Conservation (phyloP, 495 filamentous ascomycete species). For the Aspergillus olivimuriae region DNA sequence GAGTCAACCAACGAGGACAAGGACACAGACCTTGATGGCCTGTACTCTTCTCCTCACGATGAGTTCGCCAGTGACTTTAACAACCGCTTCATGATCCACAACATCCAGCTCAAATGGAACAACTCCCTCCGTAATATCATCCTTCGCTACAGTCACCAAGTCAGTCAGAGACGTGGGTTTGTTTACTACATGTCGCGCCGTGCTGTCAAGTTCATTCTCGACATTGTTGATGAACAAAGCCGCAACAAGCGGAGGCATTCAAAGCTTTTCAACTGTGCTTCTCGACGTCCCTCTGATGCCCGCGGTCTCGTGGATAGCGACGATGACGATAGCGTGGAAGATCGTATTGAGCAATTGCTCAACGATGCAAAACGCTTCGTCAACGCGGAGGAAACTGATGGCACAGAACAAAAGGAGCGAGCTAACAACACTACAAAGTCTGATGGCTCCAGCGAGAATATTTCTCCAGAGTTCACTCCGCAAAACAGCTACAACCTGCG, state of each 20-base stretch:
- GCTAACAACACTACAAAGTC: constrained; percentile 21
- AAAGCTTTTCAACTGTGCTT: constrained; percentile 21
- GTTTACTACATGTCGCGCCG: constrained; percentile 95
- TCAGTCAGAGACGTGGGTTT: constrained; percentile 91
- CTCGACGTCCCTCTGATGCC: constrained; percentile 24
- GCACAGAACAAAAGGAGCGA: constrained; percentile 25
- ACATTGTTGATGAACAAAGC: constrained; percentile 91
- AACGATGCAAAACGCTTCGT: constrained; percentile 80
- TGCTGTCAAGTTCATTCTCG: constrained; percentile 95
- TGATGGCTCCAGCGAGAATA: constrained; percentile 62
- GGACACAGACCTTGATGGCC: constrained; percentile 34
- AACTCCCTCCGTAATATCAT: constrained; percentile 94
- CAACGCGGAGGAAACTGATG: constrained; percentile 56
- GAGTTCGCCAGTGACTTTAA: constrained; percentile 90
- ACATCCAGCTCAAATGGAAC: constrained; percentile 96
- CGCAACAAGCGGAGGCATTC: constrained; percentile 50
- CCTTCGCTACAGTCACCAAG: constrained; percentile 93
- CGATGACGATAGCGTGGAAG: constrained; percentile 62
- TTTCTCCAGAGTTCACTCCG: constrained; percentile 84
- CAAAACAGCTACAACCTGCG: constrained; percentile 92
- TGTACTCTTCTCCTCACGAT: constrained; percentile 38
- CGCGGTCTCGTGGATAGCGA: constrained; percentile 42
- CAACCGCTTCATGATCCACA: constrained; percentile 97
- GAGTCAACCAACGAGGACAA: constrained; percentile 36
- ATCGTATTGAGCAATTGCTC: constrained; percentile 81